Evolutionary conservation across 2,329 filamentous ascomycete genomes (phyloP).

Genomic region (Exserohilum rostratum): DNA sequence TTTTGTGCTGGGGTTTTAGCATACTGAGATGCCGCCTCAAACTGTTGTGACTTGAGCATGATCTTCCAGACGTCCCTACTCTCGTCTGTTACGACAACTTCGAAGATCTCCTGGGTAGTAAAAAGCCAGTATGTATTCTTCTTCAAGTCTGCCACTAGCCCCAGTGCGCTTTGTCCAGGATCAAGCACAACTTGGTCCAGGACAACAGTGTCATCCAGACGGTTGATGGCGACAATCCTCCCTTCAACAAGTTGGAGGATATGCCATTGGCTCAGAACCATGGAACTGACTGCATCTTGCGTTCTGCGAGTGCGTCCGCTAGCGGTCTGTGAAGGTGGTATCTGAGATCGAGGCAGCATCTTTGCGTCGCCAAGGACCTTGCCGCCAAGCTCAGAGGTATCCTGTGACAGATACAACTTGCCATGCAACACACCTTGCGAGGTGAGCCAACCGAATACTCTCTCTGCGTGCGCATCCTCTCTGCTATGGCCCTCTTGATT

Average conservation of each 20-base stretch:
- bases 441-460: slow-evolving; percentile 88
- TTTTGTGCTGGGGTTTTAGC: slow-evolving; percentile 81
- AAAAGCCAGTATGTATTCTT: slow-evolving; percentile 99
- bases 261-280: slow-evolving; percentile 93
- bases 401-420: slow-evolving; percentile 68
- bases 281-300: slow-evolving; percentile 76
- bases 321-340: slow-evolving; percentile 70
- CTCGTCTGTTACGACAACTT: slow-evolving; percentile 89
- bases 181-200: slow-evolving; percentile 89
- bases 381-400: slow-evolving; percentile 69
- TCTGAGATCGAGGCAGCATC: slow-evolving; percentile 74
- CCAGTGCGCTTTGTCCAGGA: slow-evolving; percentile 77
- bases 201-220: slow-evolving; percentile 82
- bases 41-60: slow-evolving; percentile 84
- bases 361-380: slow-evolving; percentile 81
- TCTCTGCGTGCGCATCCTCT: slow-evolving; percentile 67
- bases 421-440: slow-evolving; percentile 88
- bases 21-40: slow-evolving; percentile 85
- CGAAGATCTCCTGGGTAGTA: slow-evolving; percentile 87
- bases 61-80: slow-evolving; percentile 94
- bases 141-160: slow-evolving; percentile 84
- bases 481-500: slow-evolving; percentile 55
- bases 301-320: slow-evolving; percentile 68
- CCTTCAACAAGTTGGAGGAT: slow-evolving; percentile 82
- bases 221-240: slow-evolving; percentile 82